Evolutionary conservation across 2,329 filamentous ascomycete genomes (phyloP).

Genomic region (Cadophora sp.): DNA sequence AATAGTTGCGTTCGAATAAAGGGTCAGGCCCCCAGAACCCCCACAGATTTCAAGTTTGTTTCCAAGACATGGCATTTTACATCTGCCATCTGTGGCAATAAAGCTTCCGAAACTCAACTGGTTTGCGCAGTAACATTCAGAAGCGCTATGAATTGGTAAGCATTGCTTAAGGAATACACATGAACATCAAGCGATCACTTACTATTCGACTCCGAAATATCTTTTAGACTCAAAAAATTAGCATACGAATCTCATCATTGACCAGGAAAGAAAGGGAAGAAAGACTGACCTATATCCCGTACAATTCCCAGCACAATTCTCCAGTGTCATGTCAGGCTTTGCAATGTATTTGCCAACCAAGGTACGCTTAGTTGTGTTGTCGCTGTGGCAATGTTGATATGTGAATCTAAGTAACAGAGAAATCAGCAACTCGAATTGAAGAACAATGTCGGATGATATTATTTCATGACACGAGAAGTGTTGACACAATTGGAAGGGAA

Average conservation of each 20-base stretch:
- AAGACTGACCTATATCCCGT: constrained; percentile 32
- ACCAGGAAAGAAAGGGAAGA: not conserved
- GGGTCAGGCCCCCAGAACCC: constrained; percentile 18
- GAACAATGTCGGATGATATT: too few relatives aligned
- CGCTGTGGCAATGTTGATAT: constrained; percentile 44
- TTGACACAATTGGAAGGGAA: not conserved
- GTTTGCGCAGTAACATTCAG: constrained; percentile 44
- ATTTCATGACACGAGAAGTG: too few relatives aligned
- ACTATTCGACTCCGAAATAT: constrained; percentile 48
- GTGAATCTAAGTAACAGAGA: constrained; percentile 23
- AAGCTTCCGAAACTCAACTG: constrained; percentile 24
- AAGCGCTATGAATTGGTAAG: not conserved
- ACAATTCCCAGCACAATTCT: constrained; percentile 42
- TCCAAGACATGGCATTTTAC: constrained; percentile 33
- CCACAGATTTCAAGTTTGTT: constrained; percentile 20
- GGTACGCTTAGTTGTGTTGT: constrained; percentile 31
- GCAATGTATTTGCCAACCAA: constrained; percentile 25
- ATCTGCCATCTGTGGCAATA: constrained; percentile 22
- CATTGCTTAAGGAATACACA: not conserved
- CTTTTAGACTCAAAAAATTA: constrained; percentile 1
- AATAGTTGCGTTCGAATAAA: constrained; percentile 16
- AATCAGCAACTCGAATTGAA: not conserved
- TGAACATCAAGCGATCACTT: not conserved
- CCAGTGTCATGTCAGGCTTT: constrained; percentile 40
- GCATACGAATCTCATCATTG: not conserved